Percentiles rank a stretch among this genome's conserved stretches.
phyloP scores from a whole-genome alignment of 169 alveolate genomes.

The Eimeria necatrix region DNA sequence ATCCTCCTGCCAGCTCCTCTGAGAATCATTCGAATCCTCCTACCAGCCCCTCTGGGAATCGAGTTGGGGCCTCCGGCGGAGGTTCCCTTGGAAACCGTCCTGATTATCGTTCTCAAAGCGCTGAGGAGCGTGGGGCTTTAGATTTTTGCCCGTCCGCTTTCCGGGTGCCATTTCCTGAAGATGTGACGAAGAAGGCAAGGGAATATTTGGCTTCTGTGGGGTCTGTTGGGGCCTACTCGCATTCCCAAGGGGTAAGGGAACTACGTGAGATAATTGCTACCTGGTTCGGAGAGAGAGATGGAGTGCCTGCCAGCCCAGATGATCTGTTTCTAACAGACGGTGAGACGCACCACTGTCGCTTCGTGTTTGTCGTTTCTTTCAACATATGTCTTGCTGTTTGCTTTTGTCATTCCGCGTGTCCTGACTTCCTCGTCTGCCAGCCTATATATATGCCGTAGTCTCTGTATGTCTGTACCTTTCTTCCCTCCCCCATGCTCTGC shows the following conservation, averaged over 20 bases:
- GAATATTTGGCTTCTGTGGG: slow-evolving; percentile 45
- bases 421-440: neutral
- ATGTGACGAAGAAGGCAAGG: slow-evolving; percentile 38
- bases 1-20: neutral
- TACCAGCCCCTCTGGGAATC: neutral
- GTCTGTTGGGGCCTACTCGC: slow-evolving; percentile 80
- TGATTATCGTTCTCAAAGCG: neutral
- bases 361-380: neutral
- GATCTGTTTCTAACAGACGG: slow-evolving; percentile 85
- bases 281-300: slow-evolving; percentile 85
- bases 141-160: slow-evolving; percentile 16
- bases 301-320: slow-evolving; percentile 80
- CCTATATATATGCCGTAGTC: neutral
- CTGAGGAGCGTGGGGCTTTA: neutral
- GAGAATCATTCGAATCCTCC: neutral
- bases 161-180: slow-evolving; percentile 66
- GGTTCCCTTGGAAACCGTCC: neutral
- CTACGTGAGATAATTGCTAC: slow-evolving; percentile 73
- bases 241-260: slow-evolving; percentile 76
- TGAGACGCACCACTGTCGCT: neutral
- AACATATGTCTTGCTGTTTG: neutral
- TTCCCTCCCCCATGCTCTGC: too few species aligned
- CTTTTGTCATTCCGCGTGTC: neutral
- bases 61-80: neutral
- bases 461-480: too few species aligned